phyloP scores from a whole-genome alignment of 352 stramenopile species.

The Aphanomyces cochlioides region DNA sequence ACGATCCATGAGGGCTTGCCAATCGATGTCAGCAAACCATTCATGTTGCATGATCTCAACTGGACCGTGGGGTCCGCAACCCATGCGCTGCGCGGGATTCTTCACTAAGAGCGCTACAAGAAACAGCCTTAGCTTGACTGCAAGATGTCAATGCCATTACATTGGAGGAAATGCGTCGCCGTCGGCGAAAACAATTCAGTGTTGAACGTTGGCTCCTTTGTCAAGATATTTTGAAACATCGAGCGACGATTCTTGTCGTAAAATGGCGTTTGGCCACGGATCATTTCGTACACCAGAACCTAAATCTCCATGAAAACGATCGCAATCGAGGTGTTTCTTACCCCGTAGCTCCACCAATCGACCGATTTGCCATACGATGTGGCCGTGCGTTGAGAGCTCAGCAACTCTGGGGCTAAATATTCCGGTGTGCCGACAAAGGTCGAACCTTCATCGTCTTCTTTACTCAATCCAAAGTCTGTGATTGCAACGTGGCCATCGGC shows the following conservation, averaged over 20 bases:
- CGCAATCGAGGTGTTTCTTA: not conserved
- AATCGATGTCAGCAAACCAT: slow-evolving; percentile 77
- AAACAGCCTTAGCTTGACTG: not conserved
- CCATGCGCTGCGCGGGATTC: slow-evolving; percentile 60
- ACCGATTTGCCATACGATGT: slow-evolving; percentile 81
- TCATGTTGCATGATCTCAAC: slow-evolving; percentile 79
- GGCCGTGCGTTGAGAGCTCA: slow-evolving; percentile 64
- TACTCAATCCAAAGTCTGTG: slow-evolving; percentile 85
- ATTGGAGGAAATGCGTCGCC: slow-evolving; percentile 62
- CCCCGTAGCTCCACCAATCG: slow-evolving; percentile 85
- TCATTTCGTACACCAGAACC: slow-evolving; percentile 85
- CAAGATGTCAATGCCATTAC: slow-evolving; percentile 10
- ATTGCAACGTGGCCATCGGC: slow-evolving; percentile 77
- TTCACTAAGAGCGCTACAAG: slow-evolving; percentile 56
- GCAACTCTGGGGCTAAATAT: slow-evolving; percentile 78
- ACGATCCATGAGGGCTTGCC: slow-evolving; percentile 63
- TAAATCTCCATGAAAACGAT: not conserved
- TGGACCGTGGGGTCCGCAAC: slow-evolving; percentile 50
- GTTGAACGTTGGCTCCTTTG: slow-evolving; percentile 60
- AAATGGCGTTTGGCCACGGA: slow-evolving; percentile 76
- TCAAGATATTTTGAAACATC: slow-evolving; percentile 86
- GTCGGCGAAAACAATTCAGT: slow-evolving; percentile 58
- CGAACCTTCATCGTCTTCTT: slow-evolving; percentile 78
- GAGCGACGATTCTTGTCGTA: slow-evolving; percentile 77
- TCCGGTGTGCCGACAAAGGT: slow-evolving; percentile 82